Evolutionary conservation across 495 filamentous ascomycete species (phyloP), one percentile per base, ranked within the genome.

Genomic region (Hypoxylon intermedium): DNA sequence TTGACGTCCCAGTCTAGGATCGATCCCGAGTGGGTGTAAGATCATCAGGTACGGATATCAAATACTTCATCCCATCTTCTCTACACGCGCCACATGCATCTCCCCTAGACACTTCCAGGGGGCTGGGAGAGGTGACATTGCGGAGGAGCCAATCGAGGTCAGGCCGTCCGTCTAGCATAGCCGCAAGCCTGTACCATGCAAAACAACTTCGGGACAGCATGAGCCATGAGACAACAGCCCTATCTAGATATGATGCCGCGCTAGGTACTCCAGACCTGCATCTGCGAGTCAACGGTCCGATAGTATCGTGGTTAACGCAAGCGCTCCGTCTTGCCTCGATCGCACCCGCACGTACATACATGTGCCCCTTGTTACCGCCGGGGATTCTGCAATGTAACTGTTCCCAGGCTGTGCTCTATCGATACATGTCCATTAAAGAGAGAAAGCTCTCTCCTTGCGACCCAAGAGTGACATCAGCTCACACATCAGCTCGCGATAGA

Each of bases 71-170:
- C 55, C 36, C 51, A 53, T 60, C 51, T 60, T 60, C 42, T 45
- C 9, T 60, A 65, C 62, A 65, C 50, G 30, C 62, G 62, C 62
- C 62, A 65, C 62, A 59, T 60, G 62, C 62, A 60, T 56, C 44
- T 45, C 42, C 52, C 62, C 56, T 65, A 56, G 62, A 65, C 62
- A 52, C 55, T 59, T 26, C 62, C 62, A 48, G 50, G 62, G 33
- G 51, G 51, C 43, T 65, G 62, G 62, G 62, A 56, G 51, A 51
- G 42, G 41, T 26, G 43, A 46, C 24, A 56, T 28, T 60, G 62
- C 60, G 62, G 62, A 64, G 62, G 62, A 58, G 28, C 65, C 65
- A 68, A 68, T 68, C 51, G 65, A 68, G 65, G 65, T 57, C 37
- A 58, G 26, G 65, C 65, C 65, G 65, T 61, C 40, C 40, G 65